Evolutionary conservation across 2,329 filamentous ascomycete species (phyloP), one percentile per base, ranked within the genome.

Genomic region (Colletotrichum kahawae): DNA sequence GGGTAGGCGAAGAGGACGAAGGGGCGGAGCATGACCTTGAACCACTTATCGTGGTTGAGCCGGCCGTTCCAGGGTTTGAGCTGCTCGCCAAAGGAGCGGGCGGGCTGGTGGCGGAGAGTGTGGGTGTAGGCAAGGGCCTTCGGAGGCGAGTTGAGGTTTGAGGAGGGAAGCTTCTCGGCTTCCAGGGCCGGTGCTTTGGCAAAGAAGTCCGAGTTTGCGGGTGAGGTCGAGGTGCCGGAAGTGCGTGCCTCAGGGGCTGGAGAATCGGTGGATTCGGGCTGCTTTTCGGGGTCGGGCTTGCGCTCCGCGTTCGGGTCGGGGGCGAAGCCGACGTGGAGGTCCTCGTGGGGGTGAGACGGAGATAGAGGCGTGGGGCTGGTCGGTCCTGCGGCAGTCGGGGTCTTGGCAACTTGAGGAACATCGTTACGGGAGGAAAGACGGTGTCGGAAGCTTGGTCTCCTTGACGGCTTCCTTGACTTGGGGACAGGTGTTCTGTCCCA

Each of bases 1-100:
- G 97, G 97, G 80, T 98, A 98, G 1, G 93, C 91, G 79, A 93
- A 98, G 1, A 98, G 89, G 62, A 98, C 92, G 76, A 98, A 95
- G 0, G 96, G 97, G 1, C 96, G 90, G 7, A 93, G 57, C 70
- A 94, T 93, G 21, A 95, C 95, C 75, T 92, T 93, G 82, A 93
- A 83, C 95, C 96, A 98, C 12, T 88, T 93, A 80, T 98, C 95
- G 16, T 92, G 88, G 65, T 91, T 91, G 13, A 98, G 90, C 14
- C 95, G 92, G 1, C 96, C 96, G 78, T 95, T 93, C 87, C 90
- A 98, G 0, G 94, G 90, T 73, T 88, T 92, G 2, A 98, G 91
- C 56, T 95, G 94, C 80, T 97, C 92, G 1, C 86, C 73, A 78
- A 95, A 98, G 0, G 94, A 92, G 78, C 93, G 92, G 7, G 90